phyloP scores from a whole-genome alignment of 2,329 filamentous ascomycete species.

The Tolypocladium amazonense region DNA sequence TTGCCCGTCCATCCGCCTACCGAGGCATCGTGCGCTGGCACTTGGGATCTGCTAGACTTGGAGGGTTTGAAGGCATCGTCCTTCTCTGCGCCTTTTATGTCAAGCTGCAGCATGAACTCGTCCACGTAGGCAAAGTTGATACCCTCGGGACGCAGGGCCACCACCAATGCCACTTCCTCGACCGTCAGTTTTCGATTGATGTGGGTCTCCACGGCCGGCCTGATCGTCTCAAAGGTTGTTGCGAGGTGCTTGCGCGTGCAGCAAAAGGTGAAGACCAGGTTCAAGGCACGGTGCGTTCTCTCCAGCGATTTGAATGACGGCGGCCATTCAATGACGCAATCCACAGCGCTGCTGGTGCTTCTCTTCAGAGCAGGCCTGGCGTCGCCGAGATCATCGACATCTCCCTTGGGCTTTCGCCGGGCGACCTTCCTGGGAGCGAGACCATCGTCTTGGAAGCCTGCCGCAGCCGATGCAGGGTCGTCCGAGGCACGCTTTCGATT shows the following conservation, averaged over 20 bases:
- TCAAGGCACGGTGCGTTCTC: conserved; percentile 73
- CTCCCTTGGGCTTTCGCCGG: background rate
- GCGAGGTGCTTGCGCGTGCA: conserved; percentile 84
- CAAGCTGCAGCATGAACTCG: conserved; percentile 70
- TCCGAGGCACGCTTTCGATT: background rate
- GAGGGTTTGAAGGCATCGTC: conserved; percentile 50
- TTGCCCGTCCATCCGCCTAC: conserved; percentile 45
- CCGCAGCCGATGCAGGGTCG: background rate
- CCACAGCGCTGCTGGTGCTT: conserved; percentile 8
- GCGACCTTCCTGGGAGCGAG: background rate
- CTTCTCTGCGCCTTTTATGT: conserved; percentile 56
- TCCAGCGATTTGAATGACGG: conserved; percentile 61
- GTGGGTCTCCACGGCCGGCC: conserved; percentile 72
- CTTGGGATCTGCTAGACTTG: conserved; percentile 36
- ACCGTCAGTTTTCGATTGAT: conserved; percentile 59
- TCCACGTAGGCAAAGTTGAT: conserved; percentile 83
- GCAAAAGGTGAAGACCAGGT: conserved; percentile 90
- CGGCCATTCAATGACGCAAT: conserved; percentile 53
- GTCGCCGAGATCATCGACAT: background rate
- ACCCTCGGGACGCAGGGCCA: conserved; percentile 63
- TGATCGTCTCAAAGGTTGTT: conserved; percentile 86
- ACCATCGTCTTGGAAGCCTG: background rate
- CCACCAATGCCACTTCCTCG: conserved; percentile 75
- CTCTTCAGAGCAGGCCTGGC: conserved; percentile 7
- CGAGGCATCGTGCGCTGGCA: conserved; percentile 41